Evolutionary conservation across 1,139 yeast species (phyloP), one percentile per base, ranked within the genome.

Genomic region (Candida sp.): DNA sequence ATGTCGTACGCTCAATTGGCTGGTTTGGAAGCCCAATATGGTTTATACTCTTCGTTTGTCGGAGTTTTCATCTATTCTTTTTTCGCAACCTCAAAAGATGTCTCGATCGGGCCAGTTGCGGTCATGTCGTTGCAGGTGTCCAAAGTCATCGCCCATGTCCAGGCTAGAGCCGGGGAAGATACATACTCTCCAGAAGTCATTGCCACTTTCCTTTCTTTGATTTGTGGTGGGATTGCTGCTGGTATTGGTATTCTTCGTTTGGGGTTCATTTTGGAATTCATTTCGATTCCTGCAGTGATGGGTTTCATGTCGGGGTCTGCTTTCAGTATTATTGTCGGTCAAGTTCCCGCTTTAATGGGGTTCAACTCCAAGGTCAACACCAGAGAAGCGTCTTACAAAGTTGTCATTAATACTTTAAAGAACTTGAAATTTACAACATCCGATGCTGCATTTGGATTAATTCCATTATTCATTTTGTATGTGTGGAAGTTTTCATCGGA

Each of bases 291-390:
- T 33, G 96, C 97, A 1, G 96, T 91, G 39, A 77, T 90, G 71
- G 98, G 97, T 0, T 91, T 90, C 69, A 91, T 91, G 95, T 79
- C 95, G 34, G 97, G 97, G 44, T 89, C 97, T 8, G 97, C 97
- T 3, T 79, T 91, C 57, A 82, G 74, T 54, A 91, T 91, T 57
- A 73, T 86, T 39, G 66, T 74, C 46, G 97, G 97, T 35, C 97
- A 91, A 67, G 84, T 90, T 5, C 97, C 97, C 2, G 86, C 77
- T 11, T 74, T 91, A 49, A 77, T 91, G 87, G 98, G 98, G 22
- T 86, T 74, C 66, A 71, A 66, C 52, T 76, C 68, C 22, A 49
- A 56, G 38, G 88, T 90, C 45, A 82, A 87, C 66, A 87, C 96
- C 11, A 82, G 95, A 65, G 77, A 62, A 2, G 73, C 90, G 0